phyloP scores from a whole-genome alignment of 2,329 filamentous ascomycete species.

The Cadophora sp. region DNA sequence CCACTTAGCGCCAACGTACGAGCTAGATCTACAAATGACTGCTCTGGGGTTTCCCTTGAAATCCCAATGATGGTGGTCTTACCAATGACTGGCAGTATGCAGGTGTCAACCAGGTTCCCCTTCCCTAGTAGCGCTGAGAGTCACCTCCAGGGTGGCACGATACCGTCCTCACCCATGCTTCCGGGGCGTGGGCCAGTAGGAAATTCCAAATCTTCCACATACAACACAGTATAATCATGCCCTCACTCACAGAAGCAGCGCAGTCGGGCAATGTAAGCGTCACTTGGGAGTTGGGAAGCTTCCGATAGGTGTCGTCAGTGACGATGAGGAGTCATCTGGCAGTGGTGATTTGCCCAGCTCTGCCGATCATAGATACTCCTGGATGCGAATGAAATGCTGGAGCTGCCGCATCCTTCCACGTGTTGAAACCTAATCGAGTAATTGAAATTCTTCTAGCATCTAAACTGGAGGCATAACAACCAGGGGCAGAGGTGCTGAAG shows the following conservation, averaged over 20 bases:
- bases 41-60: not conserved
- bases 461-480: too few species aligned
- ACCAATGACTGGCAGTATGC: not conserved
- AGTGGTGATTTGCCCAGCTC: not conserved
- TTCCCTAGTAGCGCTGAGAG: not conserved
- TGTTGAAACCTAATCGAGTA: not conserved
- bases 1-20: not conserved
- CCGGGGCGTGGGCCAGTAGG: not conserved
- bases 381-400: not conserved
- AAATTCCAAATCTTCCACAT: not conserved
- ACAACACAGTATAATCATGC: not conserved
- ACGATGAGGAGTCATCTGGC: not conserved
- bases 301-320: conserved; percentile 11
- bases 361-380: not conserved
- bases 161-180: not conserved
- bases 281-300: not conserved
- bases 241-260: not conserved
- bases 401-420: not conserved
- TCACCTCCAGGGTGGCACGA: not conserved
- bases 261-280: not conserved
- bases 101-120: conserved; percentile 9
- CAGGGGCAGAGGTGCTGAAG: not conserved
- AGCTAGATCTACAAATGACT: not conserved
- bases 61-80: not conserved
- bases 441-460: not conserved